Evolutionary conservation across 441 rosid genomes (phyloP).

Genomic region (Bocquillonia castaneifolia): DNA sequence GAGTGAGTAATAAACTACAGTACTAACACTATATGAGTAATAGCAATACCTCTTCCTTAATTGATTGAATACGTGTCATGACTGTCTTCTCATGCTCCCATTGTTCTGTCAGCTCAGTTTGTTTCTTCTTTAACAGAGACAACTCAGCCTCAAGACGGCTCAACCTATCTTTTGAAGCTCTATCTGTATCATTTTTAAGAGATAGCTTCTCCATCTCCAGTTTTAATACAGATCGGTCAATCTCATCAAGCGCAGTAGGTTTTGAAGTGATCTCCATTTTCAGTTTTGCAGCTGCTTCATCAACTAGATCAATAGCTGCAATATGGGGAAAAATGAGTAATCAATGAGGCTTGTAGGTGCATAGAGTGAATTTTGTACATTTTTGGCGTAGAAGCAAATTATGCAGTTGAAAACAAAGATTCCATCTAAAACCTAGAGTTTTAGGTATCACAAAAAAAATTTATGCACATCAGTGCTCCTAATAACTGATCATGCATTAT

Average conservation of each 20-base stretch:
- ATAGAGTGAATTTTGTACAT: background rate
- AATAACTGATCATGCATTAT: background rate
- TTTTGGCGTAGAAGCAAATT: background rate
- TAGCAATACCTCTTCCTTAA: slow-evolving; percentile 75
- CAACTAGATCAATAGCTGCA: slow-evolving; percentile 94
- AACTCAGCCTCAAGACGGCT: slow-evolving; percentile 74
- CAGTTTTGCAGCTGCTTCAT: slow-evolving; percentile 94
- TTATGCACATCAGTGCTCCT: background rate
- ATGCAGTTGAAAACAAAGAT: background rate
- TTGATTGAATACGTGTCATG: slow-evolving; percentile 82
- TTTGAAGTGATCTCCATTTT: slow-evolving; percentile 98
- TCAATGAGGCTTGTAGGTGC: background rate
- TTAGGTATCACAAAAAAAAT: background rate
- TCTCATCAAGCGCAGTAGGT: slow-evolving; percentile 96
- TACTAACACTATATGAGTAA: background rate
- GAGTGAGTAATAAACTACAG: too few relatives aligned
- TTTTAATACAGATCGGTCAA: slow-evolving; percentile 80
- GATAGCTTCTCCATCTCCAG: slow-evolving; percentile 96
- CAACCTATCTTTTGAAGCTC: slow-evolving; percentile 81
- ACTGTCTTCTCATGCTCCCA: slow-evolving; percentile 98
- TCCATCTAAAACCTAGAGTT: background rate
- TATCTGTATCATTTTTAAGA: slow-evolving; percentile 76
- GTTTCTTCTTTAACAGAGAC: slow-evolving; percentile 60
- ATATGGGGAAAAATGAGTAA: slow-evolving; percentile 24
- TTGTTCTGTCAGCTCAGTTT: slow-evolving; percentile 73